These are phyloP conservation scores for Coprinopsis sp. DNA, from an alignment of 768 basidiomycete species.

Conservation along the genomic window DNA sequence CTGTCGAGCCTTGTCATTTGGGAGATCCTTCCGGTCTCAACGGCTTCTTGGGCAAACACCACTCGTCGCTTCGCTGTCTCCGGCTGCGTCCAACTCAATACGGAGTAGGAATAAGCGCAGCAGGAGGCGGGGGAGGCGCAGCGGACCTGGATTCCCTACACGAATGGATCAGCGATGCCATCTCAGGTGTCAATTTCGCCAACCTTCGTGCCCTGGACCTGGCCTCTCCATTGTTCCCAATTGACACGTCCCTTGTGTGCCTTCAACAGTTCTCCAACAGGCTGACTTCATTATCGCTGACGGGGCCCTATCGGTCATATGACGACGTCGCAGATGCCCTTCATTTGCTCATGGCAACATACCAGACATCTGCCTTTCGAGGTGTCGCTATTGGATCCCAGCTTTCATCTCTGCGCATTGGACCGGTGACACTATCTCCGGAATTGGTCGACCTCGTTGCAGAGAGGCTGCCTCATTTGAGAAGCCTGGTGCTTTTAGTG, in stretches of 20 bases:
- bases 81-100: slow-evolving; percentile 40
- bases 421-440: slow-evolving; percentile 37
- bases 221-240: slow-evolving; percentile 32
- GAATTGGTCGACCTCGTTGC: slow-evolving; percentile 39
- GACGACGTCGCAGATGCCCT: slow-evolving; percentile 32
- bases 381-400: too few species aligned
- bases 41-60: slow-evolving; percentile 33
- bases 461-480: slow-evolving; percentile 28
- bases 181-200: slow-evolving; percentile 22
- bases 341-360: slow-evolving; percentile 15
- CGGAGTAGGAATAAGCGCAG: slow-evolving; percentile 29
- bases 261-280: slow-evolving; percentile 30
- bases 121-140: too few species aligned
- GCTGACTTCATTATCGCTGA: slow-evolving; percentile 33
- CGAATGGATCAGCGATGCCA: slow-evolving; percentile 30
- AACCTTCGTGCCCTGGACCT: slow-evolving; percentile 31
- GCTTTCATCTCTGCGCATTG: slow-evolving; percentile 32
- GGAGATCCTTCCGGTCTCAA: slow-evolving; percentile 35
- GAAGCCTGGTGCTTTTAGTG: slow-evolving; percentile 34
- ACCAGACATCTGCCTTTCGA: slow-evolving; percentile 9
- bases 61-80: slow-evolving; percentile 30
- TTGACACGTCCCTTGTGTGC: slow-evolving; percentile 29
- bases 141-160: slow-evolving; percentile 30
- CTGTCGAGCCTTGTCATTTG: slow-evolving; percentile 36
- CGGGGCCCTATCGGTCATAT: slow-evolving; percentile 33